phyloP scores from a whole-genome alignment of 768 basidiomycete species.

The Boletus speciosus region DNA sequence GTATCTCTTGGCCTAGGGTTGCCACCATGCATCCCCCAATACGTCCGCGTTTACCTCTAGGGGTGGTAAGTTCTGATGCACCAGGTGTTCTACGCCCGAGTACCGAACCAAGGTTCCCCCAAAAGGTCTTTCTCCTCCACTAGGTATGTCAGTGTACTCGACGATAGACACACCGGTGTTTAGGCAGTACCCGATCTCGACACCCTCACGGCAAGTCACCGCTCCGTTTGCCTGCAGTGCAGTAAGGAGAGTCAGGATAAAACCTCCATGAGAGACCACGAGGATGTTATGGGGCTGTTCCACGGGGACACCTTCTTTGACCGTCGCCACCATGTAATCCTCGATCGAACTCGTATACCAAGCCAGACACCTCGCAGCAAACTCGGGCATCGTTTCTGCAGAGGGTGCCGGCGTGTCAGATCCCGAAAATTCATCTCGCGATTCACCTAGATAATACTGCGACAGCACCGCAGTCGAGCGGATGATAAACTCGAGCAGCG shows the following conservation, averaged over 20 bases:
- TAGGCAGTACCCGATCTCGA: conserved; percentile 12
- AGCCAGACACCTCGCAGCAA: not conserved
- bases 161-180: conserved; percentile 43
- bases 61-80: conserved; percentile 15
- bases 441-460: not conserved
- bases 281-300: not conserved
- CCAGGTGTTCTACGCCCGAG: conserved; percentile 52
- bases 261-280: conserved; percentile 39
- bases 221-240: conserved; percentile 41
- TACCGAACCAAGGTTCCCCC: conserved; percentile 44
- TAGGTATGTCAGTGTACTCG: conserved; percentile 41
- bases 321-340: not conserved
- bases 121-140: not conserved
- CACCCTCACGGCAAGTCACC: conserved; percentile 32
- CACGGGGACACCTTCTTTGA: not conserved
- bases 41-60: conserved; percentile 52
- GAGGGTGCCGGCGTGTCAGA: not conserved
- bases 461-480: not conserved
- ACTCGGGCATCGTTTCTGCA: not conserved
- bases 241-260: conserved; percentile 44
- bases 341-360: conserved; percentile 1
- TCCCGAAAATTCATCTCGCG: not conserved
- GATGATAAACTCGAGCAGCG: not conserved
- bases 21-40: conserved; percentile 9
- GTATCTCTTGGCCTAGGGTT: not conserved